Conservation (phyloP, 352 stramenopile species). For the Globisporangium irregulare region DNA sequence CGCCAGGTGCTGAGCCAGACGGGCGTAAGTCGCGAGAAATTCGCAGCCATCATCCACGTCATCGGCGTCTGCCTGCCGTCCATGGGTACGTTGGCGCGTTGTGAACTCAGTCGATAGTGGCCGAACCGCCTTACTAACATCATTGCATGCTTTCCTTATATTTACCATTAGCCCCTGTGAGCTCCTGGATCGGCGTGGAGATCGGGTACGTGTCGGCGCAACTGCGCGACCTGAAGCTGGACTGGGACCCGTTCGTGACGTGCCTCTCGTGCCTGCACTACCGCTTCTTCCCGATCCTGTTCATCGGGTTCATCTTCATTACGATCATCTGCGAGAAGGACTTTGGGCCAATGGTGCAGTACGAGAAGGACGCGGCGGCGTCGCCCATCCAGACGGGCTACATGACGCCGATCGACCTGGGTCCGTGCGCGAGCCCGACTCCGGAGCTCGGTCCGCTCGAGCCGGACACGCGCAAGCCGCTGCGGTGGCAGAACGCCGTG, state of each 20-base stretch:
- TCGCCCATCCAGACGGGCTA: slow-evolving; percentile 64
- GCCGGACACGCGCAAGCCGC: slow-evolving; percentile 63
- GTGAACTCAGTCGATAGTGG: neutral
- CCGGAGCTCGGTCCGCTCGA: slow-evolving; percentile 67
- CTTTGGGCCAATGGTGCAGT: slow-evolving; percentile 86
- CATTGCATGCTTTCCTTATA: neutral
- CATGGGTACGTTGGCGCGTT: slow-evolving; percentile 52
- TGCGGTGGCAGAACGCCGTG: slow-evolving; percentile 85
- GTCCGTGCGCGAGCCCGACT: slow-evolving; percentile 65
- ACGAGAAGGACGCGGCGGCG: slow-evolving; percentile 74
- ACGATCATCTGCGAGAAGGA: slow-evolving; percentile 88
- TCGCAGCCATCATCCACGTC: slow-evolving; percentile 88
- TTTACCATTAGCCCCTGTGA: slow-evolving; percentile 60
- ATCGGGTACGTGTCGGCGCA: slow-evolving; percentile 86
- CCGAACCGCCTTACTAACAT: slow-evolving; percentile 1
- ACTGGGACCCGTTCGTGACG: slow-evolving; percentile 88
- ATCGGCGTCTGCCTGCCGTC: slow-evolving; percentile 85
- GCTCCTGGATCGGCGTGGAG: slow-evolving; percentile 88
- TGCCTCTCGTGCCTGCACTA: slow-evolving; percentile 83
- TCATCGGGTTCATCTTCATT: slow-evolving; percentile 89
- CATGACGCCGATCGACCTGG: slow-evolving; percentile 57
- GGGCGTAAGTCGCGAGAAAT: slow-evolving; percentile 85
- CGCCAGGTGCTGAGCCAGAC: slow-evolving; percentile 79
- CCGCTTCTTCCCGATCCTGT: slow-evolving; percentile 87
- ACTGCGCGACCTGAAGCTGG: slow-evolving; percentile 66